Conservation (phyloP, 768 basidiomycete species). For the Panaeolus cyanescens region DNA sequence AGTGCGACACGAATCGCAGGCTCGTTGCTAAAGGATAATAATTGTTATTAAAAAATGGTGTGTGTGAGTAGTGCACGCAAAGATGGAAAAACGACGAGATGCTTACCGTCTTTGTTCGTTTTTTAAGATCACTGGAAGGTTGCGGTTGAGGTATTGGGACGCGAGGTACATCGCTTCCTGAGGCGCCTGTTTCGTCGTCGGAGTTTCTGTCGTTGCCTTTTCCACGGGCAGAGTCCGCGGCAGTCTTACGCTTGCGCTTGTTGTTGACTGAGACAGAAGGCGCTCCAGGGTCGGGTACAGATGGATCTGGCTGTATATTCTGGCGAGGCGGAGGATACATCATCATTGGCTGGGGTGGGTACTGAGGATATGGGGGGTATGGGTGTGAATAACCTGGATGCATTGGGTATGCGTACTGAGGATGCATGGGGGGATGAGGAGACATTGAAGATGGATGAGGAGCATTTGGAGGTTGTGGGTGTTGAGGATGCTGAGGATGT, state of each 20-base stretch:
- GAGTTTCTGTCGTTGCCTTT: slow-evolving; percentile 52
- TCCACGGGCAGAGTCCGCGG: slow-evolving; percentile 30
- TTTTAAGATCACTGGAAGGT: slow-evolving; percentile 63
- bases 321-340: slow-evolving; percentile 58
- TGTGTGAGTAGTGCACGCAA: slow-evolving; percentile 7
- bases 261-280: slow-evolving; percentile 35
- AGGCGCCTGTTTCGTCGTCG: slow-evolving; percentile 55
- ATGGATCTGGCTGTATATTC: slow-evolving; percentile 31
- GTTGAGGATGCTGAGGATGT: slow-evolving; percentile 34
- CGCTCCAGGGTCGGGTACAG: slow-evolving; percentile 22
- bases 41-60: slow-evolving; percentile 7
- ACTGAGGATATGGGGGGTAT: slow-evolving; percentile 66
- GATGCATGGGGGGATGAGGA: slow-evolving; percentile 32
- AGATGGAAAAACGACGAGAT: neutral
- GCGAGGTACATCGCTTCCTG: slow-evolving; percentile 47
- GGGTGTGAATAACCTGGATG: slow-evolving; percentile 56
- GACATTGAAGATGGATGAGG: slow-evolving; percentile 25
- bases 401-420: slow-evolving; percentile 59
- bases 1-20: slow-evolving; percentile 88
- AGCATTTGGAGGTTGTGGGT: slow-evolving; percentile 31
- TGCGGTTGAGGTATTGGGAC: slow-evolving; percentile 30
- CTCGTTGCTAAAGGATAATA: slow-evolving; percentile 51
- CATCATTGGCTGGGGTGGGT: slow-evolving; percentile 65
- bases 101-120: slow-evolving; percentile 84
- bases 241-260: slow-evolving; percentile 69